Base-by-base conservation (phyloP, 345 rosid species). In the Limnanthes douglasii region DNA sequence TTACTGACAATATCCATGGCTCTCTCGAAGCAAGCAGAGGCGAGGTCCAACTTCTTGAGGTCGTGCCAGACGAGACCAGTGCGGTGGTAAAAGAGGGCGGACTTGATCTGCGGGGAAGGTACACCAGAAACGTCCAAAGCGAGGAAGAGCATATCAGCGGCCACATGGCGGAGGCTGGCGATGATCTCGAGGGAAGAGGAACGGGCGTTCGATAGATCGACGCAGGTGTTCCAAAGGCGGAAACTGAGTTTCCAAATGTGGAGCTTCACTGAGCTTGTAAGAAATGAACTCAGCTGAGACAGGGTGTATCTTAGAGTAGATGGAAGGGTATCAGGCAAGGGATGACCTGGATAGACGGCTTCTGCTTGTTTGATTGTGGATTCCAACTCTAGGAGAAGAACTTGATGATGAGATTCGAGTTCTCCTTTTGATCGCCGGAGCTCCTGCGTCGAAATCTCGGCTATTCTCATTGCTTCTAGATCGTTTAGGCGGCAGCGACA, bases 211-310 rank as follows among this genome's bases (percentile, higher is more conserved):
- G 83, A 68, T 42, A 65, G 72, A 62, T 90, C 93, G 35, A 90
- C 94, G 41, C 93, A 90, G 39, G 98, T 66, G 55, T 85, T 90
- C 94, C 98, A 90, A 40, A 90, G 85, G 39, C 93, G 82, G 52
- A 74, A 84, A 48, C 93, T 70, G 53, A 79, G 84, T 56, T 88
- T 90, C 95, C 98, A 84, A 28, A 79, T 17, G 18, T 64, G 53
- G 46, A 84, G 95, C 42, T 72, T 80, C 54, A 70, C 37, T 12
- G 82, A 72, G 47, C 70, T 77, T 31, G 40, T 2, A 5, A 76
- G 61, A 42, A 79, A 66, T 4, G 85, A 86, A 25, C 57, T 57
- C 45, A 70, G 68, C 45, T 72, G 81, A 51, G 63, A 34, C 11
- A 79, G 59, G 65, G 64, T 18, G 32, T 63, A 69, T 30, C 65